Evolutionary conservation across 2,329 filamentous ascomycete species (phyloP).

Genomic region (Coleophoma cylindrospora): DNA sequence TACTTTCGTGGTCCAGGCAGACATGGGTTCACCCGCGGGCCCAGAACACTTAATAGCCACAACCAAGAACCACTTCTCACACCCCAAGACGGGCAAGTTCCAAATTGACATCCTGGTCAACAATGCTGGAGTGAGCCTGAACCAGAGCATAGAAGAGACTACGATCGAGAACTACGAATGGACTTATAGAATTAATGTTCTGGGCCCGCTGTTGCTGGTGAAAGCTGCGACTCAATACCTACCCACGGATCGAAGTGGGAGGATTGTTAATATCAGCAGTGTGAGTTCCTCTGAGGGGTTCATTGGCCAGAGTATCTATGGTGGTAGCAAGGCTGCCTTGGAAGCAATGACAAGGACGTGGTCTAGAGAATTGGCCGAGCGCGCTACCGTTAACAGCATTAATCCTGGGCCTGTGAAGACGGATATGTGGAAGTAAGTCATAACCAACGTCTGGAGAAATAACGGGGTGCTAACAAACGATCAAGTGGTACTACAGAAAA

Average conservation of each 20-base stretch:
- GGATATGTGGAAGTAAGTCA: constrained; percentile 52
- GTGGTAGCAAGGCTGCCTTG: constrained; percentile 61
- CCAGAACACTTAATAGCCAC: constrained; percentile 54
- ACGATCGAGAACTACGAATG: constrained; percentile 60
- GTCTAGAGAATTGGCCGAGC: constrained; percentile 56
- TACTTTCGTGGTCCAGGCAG: constrained; percentile 62
- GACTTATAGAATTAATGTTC: constrained; percentile 76
- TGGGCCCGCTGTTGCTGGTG: constrained; percentile 72
- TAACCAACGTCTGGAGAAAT: neutral
- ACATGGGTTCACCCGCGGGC: constrained; percentile 59
- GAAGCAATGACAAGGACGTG: constrained; percentile 67
- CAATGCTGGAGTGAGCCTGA: constrained; percentile 71
- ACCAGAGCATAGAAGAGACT: constrained; percentile 60
- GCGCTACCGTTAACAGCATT: constrained; percentile 59
- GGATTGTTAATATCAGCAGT: constrained; percentile 57
- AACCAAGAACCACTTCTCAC: constrained; percentile 52
- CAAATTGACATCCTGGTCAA: constrained; percentile 82
- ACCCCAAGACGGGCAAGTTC: constrained; percentile 41
- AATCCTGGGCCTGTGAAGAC: constrained; percentile 62
- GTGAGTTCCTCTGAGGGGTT: constrained; percentile 55
- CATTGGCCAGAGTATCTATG: constrained; percentile 54
- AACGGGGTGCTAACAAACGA: neutral
- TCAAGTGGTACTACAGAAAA: constrained; percentile 40
- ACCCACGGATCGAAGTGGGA: constrained; percentile 60
- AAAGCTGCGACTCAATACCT: constrained; percentile 69